A percentile compares a stretch with the other conserved stretches of the same genome.
phyloP scores from a whole-genome alignment of 176 grass and related monocot genomes.

The Carex pumila region DNA sequence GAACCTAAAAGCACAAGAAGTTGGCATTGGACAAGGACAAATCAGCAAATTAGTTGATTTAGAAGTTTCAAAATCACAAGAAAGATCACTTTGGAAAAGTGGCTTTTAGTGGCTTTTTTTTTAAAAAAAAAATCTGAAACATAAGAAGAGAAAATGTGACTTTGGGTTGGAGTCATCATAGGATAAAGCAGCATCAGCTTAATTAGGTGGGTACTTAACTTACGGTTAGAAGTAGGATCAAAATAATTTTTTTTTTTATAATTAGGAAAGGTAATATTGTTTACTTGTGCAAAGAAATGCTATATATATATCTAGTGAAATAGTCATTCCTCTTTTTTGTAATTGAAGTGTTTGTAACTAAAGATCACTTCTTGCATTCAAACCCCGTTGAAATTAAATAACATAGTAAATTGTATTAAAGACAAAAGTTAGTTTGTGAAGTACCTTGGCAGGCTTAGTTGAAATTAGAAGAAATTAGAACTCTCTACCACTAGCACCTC shows the following conservation, averaged over 20 bases:
- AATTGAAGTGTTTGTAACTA: not conserved
- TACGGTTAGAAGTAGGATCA: not conserved
- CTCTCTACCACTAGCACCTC: not conserved
- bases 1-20: constrained; percentile 39
- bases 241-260: not conserved
- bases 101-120: not conserved
- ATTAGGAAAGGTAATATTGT: not conserved
- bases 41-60: not conserved
- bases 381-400: not conserved
- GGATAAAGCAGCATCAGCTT: no score
- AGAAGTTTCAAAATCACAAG: constrained; percentile 5
- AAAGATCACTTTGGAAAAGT: not conserved
- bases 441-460: not conserved
- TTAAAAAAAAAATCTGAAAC: not conserved
- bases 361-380: not conserved
- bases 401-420: no score
- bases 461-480: not conserved
- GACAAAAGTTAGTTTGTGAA: not conserved
- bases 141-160: no score
- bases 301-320: no score
- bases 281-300: not conserved
- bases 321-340: not conserved
- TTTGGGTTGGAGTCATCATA: no score
- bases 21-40: not conserved
- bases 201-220: not conserved